Evolutionary conservation across 768 basidiomycete species (phyloP).

Genomic region (Postia placenta): DNA sequence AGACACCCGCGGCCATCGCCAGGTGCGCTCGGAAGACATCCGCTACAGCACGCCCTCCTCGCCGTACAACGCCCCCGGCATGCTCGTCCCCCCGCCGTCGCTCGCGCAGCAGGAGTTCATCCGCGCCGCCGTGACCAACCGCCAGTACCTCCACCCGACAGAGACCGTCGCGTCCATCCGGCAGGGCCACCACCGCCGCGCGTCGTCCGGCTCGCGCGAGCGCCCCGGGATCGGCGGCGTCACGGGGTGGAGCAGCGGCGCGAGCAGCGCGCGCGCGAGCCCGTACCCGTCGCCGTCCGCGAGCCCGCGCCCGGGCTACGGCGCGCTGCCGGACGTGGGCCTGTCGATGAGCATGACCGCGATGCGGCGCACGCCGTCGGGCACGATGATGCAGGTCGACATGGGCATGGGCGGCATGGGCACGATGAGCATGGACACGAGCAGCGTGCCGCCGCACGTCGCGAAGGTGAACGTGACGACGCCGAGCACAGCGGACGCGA

Average conservation of each 20-base stretch:
- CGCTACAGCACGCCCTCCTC: conserved; percentile 30
- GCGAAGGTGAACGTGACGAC: conserved; percentile 85
- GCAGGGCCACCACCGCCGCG: conserved; percentile 37
- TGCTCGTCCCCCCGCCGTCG: conserved; percentile 22
- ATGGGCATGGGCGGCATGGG: conserved; percentile 13
- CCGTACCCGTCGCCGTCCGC: conserved; percentile 70
- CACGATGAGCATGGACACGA: conserved; percentile 12
- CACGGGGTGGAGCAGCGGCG: conserved; percentile 16
- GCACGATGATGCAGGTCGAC: conserved; percentile 7
- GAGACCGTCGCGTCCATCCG: conserved; percentile 28
- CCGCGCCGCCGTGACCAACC: conserved; percentile 13
- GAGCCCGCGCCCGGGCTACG: conserved; percentile 48
- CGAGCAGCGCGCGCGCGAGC: conserved; percentile 34
- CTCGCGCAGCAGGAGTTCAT: conserved; percentile 39
- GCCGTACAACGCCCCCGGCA: conserved; percentile 9
- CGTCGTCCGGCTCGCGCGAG: conserved; percentile 29
- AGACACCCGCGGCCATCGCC: conserved; percentile 40
- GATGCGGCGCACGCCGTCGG: conserved; percentile 9
- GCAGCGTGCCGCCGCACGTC: conserved; percentile 18
- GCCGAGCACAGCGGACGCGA: conserved; percentile 82
- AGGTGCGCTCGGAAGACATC: conserved; percentile 61
- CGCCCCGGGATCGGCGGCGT: conserved; percentile 12
- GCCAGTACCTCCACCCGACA: conserved; percentile 39
- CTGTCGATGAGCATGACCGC: conserved; percentile 11
- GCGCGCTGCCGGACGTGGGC: conserved; percentile 33